Conservation (phyloP, 2,329 filamentous ascomycete genomes). For the Fusarium sarcochroum region DNA sequence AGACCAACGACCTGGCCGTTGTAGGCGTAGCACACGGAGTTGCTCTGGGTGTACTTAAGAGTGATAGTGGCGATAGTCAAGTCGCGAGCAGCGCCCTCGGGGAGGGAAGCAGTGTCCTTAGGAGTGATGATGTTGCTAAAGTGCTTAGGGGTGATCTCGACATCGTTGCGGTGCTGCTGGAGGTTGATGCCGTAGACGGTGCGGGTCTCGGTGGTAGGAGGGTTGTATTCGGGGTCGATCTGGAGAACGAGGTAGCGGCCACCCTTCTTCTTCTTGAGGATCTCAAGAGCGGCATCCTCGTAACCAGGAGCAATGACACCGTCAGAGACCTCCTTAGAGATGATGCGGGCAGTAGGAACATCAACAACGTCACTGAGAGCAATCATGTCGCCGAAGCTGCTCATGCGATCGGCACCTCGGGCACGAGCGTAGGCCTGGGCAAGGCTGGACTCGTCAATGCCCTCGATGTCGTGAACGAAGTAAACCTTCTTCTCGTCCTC, state of each 20-base stretch:
- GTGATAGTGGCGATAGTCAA: conserved; percentile 96
- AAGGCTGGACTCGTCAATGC: conserved; percentile 86
- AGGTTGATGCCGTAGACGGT: conserved; percentile 93
- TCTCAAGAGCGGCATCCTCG: conserved; percentile 85
- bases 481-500: conserved; percentile 96
- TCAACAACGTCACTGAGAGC: conserved; percentile 93
- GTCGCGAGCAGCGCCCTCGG: conserved; percentile 87
- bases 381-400: conserved; percentile 97
- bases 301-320: conserved; percentile 95
- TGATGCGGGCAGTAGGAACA: conserved; percentile 94
- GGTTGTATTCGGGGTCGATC: conserved; percentile 90
- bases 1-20: conserved; percentile 95
- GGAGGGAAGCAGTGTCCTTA: conserved; percentile 79
- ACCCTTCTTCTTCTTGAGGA: conserved; percentile 97
- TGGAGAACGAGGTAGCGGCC: conserved; percentile 96
- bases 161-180: conserved; percentile 92
- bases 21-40: conserved; percentile 97
- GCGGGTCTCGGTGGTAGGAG: conserved; percentile 84
- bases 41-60: conserved; percentile 98
- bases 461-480: conserved; percentile 96
- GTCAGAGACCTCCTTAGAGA: conserved; percentile 97
- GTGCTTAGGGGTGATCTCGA: conserved; percentile 85
- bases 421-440: conserved; percentile 97
- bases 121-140: conserved; percentile 90
- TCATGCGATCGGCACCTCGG: conserved; percentile 97